phyloP scores from a whole-genome alignment of 2,329 filamentous ascomycete species.

The Berkeleyomyces rouxiae region DNA sequence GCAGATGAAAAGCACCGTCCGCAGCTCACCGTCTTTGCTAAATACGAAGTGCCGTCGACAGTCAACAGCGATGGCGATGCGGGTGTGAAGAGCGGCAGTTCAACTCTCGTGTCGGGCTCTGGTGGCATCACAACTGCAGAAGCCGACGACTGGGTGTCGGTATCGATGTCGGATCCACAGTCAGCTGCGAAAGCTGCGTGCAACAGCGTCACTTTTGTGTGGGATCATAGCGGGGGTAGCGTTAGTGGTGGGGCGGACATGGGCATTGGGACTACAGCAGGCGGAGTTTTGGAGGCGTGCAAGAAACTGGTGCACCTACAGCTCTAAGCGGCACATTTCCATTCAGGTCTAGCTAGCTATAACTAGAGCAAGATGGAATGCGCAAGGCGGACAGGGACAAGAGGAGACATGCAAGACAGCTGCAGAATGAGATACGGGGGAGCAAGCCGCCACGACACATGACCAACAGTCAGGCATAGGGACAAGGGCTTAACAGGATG shows the following conservation, averaged over 20 bases:
- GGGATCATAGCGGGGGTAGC: neutral
- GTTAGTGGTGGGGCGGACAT: neutral
- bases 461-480: too few species aligned
- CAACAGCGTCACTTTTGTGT: neutral
- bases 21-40: neutral
- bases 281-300: conserved; percentile 3
- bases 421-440: too few species aligned
- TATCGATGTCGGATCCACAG: neutral
- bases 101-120: neutral
- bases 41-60: neutral
- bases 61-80: neutral
- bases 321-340: neutral
- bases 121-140: neutral
- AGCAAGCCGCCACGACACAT: too few species aligned
- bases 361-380: neutral
- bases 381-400: neutral
- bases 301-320: neutral
- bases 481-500: too few species aligned
- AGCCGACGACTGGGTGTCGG: neutral
- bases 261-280: neutral
- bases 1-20: neutral
- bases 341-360: too few species aligned
- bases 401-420: neutral
- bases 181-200: neutral
- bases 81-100: neutral